Conservation (phyloP, 257 asterid genomes). For the Nyctanthes arbortristis region DNA sequence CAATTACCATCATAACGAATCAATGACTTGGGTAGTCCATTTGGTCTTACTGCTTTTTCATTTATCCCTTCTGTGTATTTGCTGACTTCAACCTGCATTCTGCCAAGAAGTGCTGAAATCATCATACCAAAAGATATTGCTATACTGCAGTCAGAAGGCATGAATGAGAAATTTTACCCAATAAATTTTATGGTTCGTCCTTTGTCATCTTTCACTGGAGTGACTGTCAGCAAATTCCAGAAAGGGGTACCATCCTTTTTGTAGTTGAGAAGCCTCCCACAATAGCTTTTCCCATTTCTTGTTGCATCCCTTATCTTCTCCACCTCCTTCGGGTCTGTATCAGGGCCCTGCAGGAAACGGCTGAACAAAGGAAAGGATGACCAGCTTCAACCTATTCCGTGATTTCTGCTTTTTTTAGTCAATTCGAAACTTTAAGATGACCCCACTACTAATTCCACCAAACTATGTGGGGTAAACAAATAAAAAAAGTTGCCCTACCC, state of each 20-base stretch:
- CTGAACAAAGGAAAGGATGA: constrained; percentile 53
- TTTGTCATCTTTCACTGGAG: constrained; percentile 86
- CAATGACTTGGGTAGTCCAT: constrained; percentile 88
- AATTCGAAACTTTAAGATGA: background rate
- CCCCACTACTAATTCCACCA: background rate
- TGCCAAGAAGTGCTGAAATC: constrained; percentile 31
- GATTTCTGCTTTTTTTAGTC: constrained; percentile 16
- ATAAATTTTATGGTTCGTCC: constrained; percentile 86
- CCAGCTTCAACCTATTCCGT: constrained; percentile 28
- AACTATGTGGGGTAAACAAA: background rate
- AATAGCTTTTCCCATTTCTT: constrained; percentile 74
- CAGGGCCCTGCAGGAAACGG: constrained; percentile 96
- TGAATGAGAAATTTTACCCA: constrained; percentile 52
- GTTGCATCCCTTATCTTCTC: constrained; percentile 69
- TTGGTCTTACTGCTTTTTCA: constrained; percentile 83
- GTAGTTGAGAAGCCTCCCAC: constrained; percentile 95
- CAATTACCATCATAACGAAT: constrained; percentile 96
- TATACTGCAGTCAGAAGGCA: background rate
- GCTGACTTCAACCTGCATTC: constrained; percentile 99
- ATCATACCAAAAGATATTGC: constrained; percentile 11
- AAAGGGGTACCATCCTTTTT: constrained; percentile 95
- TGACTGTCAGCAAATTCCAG: constrained; percentile 90
- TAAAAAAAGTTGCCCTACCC: background rate
- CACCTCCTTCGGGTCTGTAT: constrained; percentile 83
- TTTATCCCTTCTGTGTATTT: constrained; percentile 90